Percentiles rank a stretch among this genome's conserved stretches.
These are phyloP conservation scores for Fusarium transvaalense DNA, from an alignment of 2,329 filamentous ascomycete species.

Conservation along the genomic window DNA sequence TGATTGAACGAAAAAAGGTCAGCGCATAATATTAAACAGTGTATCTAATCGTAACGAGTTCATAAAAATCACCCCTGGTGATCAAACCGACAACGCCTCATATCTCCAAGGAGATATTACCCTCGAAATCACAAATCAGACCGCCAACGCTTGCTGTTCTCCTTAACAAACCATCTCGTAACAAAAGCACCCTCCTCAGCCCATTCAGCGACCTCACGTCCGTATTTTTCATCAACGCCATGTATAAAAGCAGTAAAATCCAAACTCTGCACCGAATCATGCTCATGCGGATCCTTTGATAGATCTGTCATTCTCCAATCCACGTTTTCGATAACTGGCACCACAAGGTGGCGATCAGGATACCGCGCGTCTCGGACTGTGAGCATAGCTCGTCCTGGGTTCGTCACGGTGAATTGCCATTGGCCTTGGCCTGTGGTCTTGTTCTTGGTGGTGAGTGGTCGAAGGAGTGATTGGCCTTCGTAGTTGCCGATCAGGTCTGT, in stretches of 20 bases:
- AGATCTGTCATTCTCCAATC: slow-evolving; percentile 52
- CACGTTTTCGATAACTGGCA: slow-evolving; percentile 51
- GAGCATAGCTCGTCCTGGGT: slow-evolving; percentile 52
- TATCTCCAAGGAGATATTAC: too few species aligned
- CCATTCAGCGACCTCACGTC: slow-evolving; percentile 49
- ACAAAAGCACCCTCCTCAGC: slow-evolving; percentile 51
- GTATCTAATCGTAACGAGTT: slow-evolving; percentile 13
- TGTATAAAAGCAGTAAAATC: slow-evolving; percentile 45
- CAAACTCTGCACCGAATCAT: slow-evolving; percentile 45
- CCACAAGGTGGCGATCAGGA: slow-evolving; percentile 48
- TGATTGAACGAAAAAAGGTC: not conserved
- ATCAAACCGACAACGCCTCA: slow-evolving; percentile 50
- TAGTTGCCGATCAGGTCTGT: slow-evolving; percentile 48
- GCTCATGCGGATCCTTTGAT: slow-evolving; percentile 47
- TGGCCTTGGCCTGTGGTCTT: slow-evolving; percentile 42
- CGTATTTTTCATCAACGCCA: slow-evolving; percentile 44
- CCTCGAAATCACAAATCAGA: slow-evolving; percentile 18
- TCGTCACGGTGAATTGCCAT: slow-evolving; percentile 54
- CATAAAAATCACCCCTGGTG: slow-evolving; percentile 28
- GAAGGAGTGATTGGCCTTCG: slow-evolving; percentile 52
- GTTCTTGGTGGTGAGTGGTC: slow-evolving; percentile 29
- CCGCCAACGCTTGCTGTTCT: slow-evolving; percentile 53
- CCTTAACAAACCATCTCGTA: slow-evolving; percentile 53
- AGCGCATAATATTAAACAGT: slow-evolving; percentile 24
- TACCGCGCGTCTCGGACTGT: slow-evolving; percentile 51